Percentiles rank a stretch among this genome's conserved stretches.
phyloP scores from a whole-genome alignment of 306 rosid species.

The Prunus dulcis region DNA sequence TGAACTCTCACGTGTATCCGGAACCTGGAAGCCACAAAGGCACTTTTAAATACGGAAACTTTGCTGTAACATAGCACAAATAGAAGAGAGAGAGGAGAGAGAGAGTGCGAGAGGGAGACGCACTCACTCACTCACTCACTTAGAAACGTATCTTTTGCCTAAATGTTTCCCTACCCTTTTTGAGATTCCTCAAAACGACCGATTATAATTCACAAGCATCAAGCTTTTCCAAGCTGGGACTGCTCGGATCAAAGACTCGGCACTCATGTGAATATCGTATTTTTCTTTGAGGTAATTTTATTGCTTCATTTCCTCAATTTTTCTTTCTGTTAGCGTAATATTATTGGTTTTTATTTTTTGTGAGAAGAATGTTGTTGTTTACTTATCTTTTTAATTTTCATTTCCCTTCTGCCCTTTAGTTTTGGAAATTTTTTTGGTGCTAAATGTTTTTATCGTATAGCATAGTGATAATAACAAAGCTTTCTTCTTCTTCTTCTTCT shows the following conservation, averaged over 20 bases:
- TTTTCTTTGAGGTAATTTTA: conserved; percentile 4
- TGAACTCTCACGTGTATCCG: not conserved
- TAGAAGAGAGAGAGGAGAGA: not conserved
- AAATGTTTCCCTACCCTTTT: not conserved
- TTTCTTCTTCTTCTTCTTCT: not conserved
- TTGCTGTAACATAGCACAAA: not conserved
- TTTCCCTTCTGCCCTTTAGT: not conserved
- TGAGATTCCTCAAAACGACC: not conserved
- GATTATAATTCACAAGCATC: not conserved
- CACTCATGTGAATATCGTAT: not conserved
- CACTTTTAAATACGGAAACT: not conserved
- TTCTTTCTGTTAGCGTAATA: not conserved
- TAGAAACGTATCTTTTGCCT: not conserved
- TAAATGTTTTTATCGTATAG: not conserved
- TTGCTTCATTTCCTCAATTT: not conserved
- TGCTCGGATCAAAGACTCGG: conserved; percentile 2
- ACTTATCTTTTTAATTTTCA: not conserved
- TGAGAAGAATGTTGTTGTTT: not conserved
- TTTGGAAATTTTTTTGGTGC: not conserved
- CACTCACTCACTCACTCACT: not conserved
- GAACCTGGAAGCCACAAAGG: not conserved
- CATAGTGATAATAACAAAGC: conserved; percentile 1
- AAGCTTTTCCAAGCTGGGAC: not conserved
- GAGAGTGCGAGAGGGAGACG: not conserved
- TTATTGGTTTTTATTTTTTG: too few species aligned